A percentile compares a stretch with the other conserved stretches of the same genome.
Evolutionary conservation across 73 alveolate species (phyloP).

Genomic region (Tetrahymena malaccensis): DNA sequence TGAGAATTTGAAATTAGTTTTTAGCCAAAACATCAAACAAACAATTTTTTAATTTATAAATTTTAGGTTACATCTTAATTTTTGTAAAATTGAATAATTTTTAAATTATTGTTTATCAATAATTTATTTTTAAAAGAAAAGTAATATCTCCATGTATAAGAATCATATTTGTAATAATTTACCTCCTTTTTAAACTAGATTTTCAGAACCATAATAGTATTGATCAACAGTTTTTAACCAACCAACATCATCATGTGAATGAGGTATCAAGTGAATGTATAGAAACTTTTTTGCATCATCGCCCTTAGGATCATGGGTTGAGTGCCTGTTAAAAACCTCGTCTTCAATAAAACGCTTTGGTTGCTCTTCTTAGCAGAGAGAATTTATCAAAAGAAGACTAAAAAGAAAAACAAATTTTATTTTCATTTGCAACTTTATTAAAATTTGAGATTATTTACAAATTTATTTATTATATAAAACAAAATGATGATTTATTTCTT

Average conservation of each 20-base stretch:
- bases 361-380: not conserved
- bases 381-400: not conserved
- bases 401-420: not conserved
- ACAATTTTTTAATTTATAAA: too few species aligned
- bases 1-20: too few species aligned
- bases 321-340: not conserved
- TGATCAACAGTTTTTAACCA: constrained; percentile 96
- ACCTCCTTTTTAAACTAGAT: constrained; percentile 6
- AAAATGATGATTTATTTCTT: too few species aligned
- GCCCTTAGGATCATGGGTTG: not conserved
- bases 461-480: too few species aligned
- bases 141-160: not conserved
- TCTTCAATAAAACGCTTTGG: not conserved
- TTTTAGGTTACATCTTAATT: too few species aligned
- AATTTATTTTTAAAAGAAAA: not conserved
- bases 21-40: too few species aligned
- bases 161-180: not conserved
- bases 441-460: too few species aligned
- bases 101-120: too few species aligned
- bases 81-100: too few species aligned
- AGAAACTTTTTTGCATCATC: not conserved
- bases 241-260: constrained; percentile 98
- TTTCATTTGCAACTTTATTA: too few species aligned
- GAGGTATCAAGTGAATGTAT: constrained; percentile 89
- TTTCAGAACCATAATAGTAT: constrained; percentile 25